Evolutionary conservation across 352 stramenopile genomes (phyloP).

Genomic region (Phytophthora cajani): DNA sequence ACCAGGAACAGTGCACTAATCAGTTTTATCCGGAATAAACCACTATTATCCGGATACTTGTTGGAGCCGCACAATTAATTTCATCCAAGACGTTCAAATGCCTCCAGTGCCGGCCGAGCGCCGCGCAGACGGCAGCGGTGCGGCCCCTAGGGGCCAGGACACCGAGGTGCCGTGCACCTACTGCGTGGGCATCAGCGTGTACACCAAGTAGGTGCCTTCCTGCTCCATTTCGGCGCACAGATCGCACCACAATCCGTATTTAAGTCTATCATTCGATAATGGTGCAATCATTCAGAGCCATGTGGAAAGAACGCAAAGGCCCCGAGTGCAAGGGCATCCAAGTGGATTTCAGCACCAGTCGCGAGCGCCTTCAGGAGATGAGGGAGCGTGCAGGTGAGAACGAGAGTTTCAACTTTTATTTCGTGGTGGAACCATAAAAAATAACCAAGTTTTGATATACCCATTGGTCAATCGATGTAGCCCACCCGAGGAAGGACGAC

Average conservation of each 20-base stretch:
- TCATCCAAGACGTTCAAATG: constrained; percentile 13
- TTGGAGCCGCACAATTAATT: neutral
- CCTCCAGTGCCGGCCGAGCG: constrained; percentile 33
- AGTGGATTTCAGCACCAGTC: constrained; percentile 42
- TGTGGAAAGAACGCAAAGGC: constrained; percentile 55
- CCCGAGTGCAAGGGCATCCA: constrained; percentile 67
- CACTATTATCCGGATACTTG: neutral
- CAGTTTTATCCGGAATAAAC: neutral
- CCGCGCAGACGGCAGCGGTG: constrained; percentile 18
- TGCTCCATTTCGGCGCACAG: neutral
- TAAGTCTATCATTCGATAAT: constrained; percentile 4
- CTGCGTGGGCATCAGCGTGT: constrained; percentile 70
- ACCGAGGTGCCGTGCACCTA: constrained; percentile 47
- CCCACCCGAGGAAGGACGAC: constrained; percentile 49
- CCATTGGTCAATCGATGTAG: constrained; percentile 22
- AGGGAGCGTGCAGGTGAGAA: constrained; percentile 50
- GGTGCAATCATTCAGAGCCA: constrained; percentile 43
- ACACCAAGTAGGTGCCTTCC: constrained; percentile 58
- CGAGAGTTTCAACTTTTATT: neutral
- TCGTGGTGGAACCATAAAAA: constrained; percentile 9
- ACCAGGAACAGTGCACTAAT: neutral
- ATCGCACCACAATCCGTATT: neutral
- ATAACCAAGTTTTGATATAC: constrained; percentile 18
- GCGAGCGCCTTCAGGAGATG: constrained; percentile 56
- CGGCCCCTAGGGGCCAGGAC: constrained; percentile 2